phyloP scores from a whole-genome alignment of 2,329 filamentous ascomycete genomes.

The Amphichorda felina region DNA sequence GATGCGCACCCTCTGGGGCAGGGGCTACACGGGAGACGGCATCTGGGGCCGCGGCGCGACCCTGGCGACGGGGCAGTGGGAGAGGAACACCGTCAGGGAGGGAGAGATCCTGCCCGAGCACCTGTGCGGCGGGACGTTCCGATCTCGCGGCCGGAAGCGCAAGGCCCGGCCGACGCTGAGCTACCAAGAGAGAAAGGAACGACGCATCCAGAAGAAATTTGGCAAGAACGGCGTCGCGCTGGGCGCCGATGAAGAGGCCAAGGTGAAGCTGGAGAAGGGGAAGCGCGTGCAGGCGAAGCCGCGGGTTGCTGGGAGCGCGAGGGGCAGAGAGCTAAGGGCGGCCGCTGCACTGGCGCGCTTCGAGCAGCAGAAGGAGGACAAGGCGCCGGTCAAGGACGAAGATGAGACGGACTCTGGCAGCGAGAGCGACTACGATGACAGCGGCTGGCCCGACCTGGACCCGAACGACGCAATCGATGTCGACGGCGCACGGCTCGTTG shows the following conservation, averaged over 20 bases:
- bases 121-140: constrained; percentile 72
- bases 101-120: constrained; percentile 54
- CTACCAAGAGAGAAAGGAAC: constrained; percentile 63
- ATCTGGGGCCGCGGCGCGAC: constrained; percentile 66
- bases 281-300: constrained; percentile 53
- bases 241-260: constrained; percentile 55
- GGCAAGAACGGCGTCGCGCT: constrained; percentile 56
- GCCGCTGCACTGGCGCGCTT: constrained; percentile 69
- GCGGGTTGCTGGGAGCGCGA: constrained; percentile 60
- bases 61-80: constrained; percentile 49
- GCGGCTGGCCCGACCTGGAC: constrained; percentile 20
- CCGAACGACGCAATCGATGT: constrained; percentile 48
- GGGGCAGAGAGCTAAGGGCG: constrained; percentile 64
- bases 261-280: constrained; percentile 56
- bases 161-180: constrained; percentile 40
- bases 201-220: constrained; percentile 65
- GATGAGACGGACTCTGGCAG: constrained; percentile 27
- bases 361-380: constrained; percentile 41
- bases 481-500: constrained; percentile 52
- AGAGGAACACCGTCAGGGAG: constrained; percentile 35
- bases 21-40: constrained; percentile 67
- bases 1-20: constrained; percentile 58
- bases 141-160: constrained; percentile 44
- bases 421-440: constrained; percentile 37
- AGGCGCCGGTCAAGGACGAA: constrained; percentile 8